Evolutionary conservation across 2,329 filamentous ascomycete species (phyloP), one percentile per base, ranked within the genome.

Genomic region (Sporothrix pseudoabietina): DNA sequence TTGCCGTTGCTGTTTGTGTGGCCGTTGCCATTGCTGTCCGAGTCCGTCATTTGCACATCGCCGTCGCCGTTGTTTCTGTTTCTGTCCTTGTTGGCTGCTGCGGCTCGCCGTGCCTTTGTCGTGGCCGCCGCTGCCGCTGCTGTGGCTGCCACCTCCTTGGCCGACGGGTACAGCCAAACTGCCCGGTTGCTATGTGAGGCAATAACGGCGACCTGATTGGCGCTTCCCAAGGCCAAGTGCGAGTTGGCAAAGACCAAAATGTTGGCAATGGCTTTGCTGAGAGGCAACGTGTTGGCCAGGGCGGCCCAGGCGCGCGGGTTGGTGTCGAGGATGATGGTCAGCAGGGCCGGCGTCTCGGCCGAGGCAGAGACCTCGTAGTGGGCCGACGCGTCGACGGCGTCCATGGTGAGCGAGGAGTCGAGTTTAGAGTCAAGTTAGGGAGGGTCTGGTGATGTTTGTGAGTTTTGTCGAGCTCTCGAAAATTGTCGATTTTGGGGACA

Each of bases 221-320:
- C 89, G 81, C 96, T 95, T 82, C 94, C 97, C 80, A 95, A 94
- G 77, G 96, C 94, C 44, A 99, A 88, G 80, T 99, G 97, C 72
- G 95, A 94, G 82, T 99, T 98, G 83, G 98, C 91, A 83, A 98
- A 98, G 84, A 99, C 91, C 79, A 98, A 91, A 76, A 98, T 88
- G 82, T 95, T 89, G 75, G 95, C 93, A 74, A 99, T 86, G 75
- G 94, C 94, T 79, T 92, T 91, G 69, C 92, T 92, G 75, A 99
- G 88, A 39, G 95, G 90, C 8, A 98, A 89, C 44, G 88, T 88
- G 73, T 89, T 83, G 75, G 90, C 86, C 61, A 98, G 88, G 74
- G 93, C 87, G 7, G 93, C 90, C 96, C 96, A 85, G 78, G 96
- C 94, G 78, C 94, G 92, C 2, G 96, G 96, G 81, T 99, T 99